A percentile compares a stretch with the other conserved stretches of the same genome.
phyloP scores from a whole-genome alignment of 78 protist species.

The Capsaspora owczarzaki region DNA sequence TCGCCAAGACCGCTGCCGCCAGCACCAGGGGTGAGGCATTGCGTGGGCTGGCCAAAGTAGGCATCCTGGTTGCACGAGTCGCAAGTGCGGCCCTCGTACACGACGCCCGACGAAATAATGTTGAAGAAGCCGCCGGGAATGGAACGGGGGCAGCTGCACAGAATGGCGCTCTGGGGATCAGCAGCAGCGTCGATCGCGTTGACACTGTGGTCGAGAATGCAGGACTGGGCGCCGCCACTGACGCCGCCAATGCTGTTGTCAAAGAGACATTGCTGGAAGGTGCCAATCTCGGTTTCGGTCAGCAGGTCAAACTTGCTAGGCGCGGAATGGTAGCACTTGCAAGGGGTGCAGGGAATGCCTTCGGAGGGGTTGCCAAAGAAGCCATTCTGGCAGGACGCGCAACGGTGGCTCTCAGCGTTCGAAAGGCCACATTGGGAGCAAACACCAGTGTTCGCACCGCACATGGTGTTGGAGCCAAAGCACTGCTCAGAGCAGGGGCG shows the following conservation, averaged over 20 bases:
- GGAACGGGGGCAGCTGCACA: conserved; percentile 1
- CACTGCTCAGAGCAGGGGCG: background rate
- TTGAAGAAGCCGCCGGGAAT: background rate
- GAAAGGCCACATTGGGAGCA: background rate
- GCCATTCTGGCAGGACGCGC: background rate
- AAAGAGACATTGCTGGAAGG: background rate
- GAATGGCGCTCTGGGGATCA: background rate
- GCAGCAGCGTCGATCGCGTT: background rate
- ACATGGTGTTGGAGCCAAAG: background rate
- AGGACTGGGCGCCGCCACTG: background rate
- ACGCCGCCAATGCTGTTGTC: background rate
- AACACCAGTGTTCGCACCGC: background rate
- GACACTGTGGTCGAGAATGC: background rate
- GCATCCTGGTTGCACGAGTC: background rate
- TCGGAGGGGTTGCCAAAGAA: background rate
- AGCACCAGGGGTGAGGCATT: background rate
- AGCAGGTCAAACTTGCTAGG: background rate
- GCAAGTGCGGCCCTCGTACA: background rate
- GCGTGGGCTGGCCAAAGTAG: background rate
- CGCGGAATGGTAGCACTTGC: background rate
- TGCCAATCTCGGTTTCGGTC: background rate
- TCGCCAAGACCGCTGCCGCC: background rate
- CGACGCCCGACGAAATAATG: background rate
- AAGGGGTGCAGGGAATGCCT: background rate
- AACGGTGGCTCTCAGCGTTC: background rate